Evolutionary conservation across 1,284 basidiomycete species (phyloP).

Genomic region (Cutaneotrichosporon daszewskae): DNA sequence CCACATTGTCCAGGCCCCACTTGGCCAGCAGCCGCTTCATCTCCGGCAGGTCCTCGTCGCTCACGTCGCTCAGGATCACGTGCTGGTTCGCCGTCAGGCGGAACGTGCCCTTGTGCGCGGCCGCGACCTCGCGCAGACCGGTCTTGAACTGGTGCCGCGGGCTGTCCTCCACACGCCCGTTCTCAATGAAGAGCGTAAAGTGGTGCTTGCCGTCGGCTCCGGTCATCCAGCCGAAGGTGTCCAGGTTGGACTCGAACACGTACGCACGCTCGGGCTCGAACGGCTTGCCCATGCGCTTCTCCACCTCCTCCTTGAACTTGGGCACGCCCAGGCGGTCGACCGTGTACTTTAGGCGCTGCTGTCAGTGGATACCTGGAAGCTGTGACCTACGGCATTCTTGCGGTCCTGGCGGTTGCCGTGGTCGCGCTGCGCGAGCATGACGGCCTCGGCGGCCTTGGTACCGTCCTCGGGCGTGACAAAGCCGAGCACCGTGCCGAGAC

Average conservation of each 20-base stretch:
- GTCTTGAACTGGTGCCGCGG: slow-evolving; percentile 87
- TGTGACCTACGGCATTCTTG: slow-evolving; percentile 60
- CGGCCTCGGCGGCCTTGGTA: slow-evolving; percentile 77
- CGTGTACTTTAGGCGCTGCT: slow-evolving; percentile 87
- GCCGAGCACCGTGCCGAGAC: slow-evolving; percentile 79
- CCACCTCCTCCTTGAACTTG: slow-evolving; percentile 82
- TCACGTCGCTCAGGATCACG: slow-evolving; percentile 78
- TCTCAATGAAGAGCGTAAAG: slow-evolving; percentile 94
- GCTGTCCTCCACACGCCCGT: slow-evolving; percentile 92
- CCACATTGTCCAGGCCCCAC: slow-evolving; percentile 87
- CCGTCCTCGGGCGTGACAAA: slow-evolving; percentile 89
- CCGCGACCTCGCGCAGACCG: slow-evolving; percentile 84
- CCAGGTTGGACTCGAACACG: slow-evolving; percentile 83
- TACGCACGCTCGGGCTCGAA: slow-evolving; percentile 69
- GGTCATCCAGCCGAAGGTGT: slow-evolving; percentile 88
- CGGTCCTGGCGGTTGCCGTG: slow-evolving; percentile 81
- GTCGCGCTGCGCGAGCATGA: slow-evolving; percentile 92
- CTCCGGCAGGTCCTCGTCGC: slow-evolving; percentile 62
- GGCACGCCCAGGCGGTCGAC: slow-evolving; percentile 89
- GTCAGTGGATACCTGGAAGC: background rate
- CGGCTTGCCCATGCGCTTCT: slow-evolving; percentile 76
- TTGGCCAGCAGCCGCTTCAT: slow-evolving; percentile 76
- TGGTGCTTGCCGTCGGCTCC: slow-evolving; percentile 86
- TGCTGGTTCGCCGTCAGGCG: slow-evolving; percentile 94
- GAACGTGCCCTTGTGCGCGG: slow-evolving; percentile 89